Conservation (phyloP, 139 green algal species). For the Micractinium conductrix region DNA sequence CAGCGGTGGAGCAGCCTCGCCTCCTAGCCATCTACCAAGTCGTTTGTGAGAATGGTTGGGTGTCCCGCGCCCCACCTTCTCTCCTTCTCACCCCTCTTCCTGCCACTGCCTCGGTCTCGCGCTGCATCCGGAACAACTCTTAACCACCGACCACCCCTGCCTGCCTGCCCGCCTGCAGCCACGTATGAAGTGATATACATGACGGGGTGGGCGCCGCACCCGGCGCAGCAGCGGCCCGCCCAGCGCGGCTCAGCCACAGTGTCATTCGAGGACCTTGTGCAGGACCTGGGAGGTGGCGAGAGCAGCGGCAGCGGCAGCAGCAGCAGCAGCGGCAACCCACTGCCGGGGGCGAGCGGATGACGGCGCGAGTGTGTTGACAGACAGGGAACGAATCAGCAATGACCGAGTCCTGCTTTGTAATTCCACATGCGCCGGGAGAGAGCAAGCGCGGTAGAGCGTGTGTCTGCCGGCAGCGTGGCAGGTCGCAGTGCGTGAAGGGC, state of each 20-base stretch:
- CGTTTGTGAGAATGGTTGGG: no score
- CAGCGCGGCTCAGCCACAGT: constrained; percentile 74
- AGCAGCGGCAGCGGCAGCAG: neutral
- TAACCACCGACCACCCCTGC: neutral
- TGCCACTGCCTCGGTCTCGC: neutral
- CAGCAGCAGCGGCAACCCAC: neutral
- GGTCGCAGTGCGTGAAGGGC: neutral
- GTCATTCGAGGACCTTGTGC: constrained; percentile 67
- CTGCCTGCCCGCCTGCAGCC: constrained; percentile 14
- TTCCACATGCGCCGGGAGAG: no score
- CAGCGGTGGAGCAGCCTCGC: no score
- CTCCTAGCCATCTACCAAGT: no score
- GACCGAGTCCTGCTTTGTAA: no score
- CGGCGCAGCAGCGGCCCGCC: constrained; percentile 63
- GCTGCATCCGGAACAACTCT: neutral
- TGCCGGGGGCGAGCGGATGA: no score
- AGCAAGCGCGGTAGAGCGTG: no score
- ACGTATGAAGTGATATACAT: constrained; percentile 84
- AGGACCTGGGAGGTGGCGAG: neutral
- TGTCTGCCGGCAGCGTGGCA: no score
- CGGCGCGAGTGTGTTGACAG: no score
- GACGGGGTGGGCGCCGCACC: constrained; percentile 82
- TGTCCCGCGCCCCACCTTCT: no score
- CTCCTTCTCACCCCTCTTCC: no score
- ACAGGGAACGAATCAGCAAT: no score